Percentiles rank a stretch among this genome's conserved stretches.
Evolutionary conservation across 2,329 filamentous ascomycete species (phyloP).

Genomic region (Ramichloridium luteum): DNA sequence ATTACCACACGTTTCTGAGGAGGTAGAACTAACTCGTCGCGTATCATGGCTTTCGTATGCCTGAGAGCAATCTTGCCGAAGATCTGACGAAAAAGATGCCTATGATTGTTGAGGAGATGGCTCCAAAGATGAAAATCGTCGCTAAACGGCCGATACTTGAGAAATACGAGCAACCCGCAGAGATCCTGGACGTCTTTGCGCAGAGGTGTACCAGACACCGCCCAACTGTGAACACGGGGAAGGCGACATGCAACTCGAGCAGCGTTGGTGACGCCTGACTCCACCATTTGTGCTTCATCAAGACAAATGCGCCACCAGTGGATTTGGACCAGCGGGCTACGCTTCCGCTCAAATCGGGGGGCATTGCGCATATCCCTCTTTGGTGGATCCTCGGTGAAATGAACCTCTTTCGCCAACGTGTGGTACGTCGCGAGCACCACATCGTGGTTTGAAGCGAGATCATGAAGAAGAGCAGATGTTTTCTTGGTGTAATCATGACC

Average conservation of each 20-base stretch:
- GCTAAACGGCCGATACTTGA: constrained; percentile 66
- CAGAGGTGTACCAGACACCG: constrained; percentile 80
- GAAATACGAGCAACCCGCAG: constrained; percentile 67
- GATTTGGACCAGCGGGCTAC: constrained; percentile 69
- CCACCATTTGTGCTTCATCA: constrained; percentile 81
- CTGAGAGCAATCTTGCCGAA: constrained; percentile 64
- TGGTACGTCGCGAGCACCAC: constrained; percentile 53
- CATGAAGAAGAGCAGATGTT: constrained; percentile 30
- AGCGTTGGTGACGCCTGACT: constrained; percentile 73
- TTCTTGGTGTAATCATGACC: constrained; percentile 18
- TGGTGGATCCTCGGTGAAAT: constrained; percentile 60
- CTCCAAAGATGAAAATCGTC: constrained; percentile 55
- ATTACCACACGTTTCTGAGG: constrained; percentile 77
- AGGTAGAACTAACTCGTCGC: constrained; percentile 67
- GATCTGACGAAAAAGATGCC: constrained; percentile 52
- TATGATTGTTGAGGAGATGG: constrained; percentile 47
- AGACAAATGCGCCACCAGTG: constrained; percentile 75
- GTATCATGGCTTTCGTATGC: constrained; percentile 72
- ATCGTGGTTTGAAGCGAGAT: constrained; percentile 38
- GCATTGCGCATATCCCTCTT: constrained; percentile 52
- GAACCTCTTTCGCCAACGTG: constrained; percentile 66
- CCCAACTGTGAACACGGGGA: constrained; percentile 80
- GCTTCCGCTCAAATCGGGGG: constrained; percentile 41
- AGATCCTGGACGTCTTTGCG: constrained; percentile 69
- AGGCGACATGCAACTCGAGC: constrained; percentile 69